Conservation (phyloP, 495 filamentous ascomycete genomes). For the Talaromyces ruber region DNA sequence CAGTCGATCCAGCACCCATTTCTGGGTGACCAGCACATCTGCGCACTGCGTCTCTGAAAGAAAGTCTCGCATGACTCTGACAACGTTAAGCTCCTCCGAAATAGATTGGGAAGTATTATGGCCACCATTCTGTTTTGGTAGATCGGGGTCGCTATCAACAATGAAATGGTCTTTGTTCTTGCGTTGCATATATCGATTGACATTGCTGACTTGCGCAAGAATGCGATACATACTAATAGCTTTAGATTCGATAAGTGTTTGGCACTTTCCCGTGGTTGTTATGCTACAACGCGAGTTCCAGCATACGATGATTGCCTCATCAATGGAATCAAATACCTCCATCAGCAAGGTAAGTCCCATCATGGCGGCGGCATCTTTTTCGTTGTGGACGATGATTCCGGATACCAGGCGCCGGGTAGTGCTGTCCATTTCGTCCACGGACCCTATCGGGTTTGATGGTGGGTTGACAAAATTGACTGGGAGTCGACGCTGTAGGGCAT, state of each 20-base stretch:
- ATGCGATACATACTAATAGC: slow-evolving; percentile 28
- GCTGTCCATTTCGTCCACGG: slow-evolving; percentile 29
- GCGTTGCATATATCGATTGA: slow-evolving; percentile 15
- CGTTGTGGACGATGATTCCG: slow-evolving; percentile 36
- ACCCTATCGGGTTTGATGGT: slow-evolving; percentile 27
- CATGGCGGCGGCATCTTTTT: slow-evolving; percentile 35
- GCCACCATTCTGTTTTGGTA: slow-evolving; percentile 50
- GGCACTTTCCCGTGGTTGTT: slow-evolving; percentile 21
- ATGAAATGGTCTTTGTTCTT: slow-evolving; percentile 57
- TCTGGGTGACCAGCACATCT: slow-evolving; percentile 64
- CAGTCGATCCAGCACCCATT: slow-evolving; percentile 76
- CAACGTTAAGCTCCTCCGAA: slow-evolving; percentile 23
- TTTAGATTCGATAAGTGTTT: slow-evolving; percentile 25
- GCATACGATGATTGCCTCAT: slow-evolving; percentile 33
- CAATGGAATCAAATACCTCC: slow-evolving; percentile 34
- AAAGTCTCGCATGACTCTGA: slow-evolving; percentile 21
- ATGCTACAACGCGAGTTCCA: slow-evolving; percentile 31
- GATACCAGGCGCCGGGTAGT: slow-evolving; percentile 31
- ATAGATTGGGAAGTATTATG: slow-evolving; percentile 24
- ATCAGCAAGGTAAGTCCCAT: slow-evolving; percentile 33
- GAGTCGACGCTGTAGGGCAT: slow-evolving; percentile 58
- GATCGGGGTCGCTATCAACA: slow-evolving; percentile 30
- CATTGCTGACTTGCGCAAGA: slow-evolving; percentile 19
- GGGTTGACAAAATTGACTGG: slow-evolving; percentile 31
- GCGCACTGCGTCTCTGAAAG: slow-evolving; percentile 59